Base-by-base conservation (phyloP, 169 alveolate species). In the Amoebophrya sp. region DNA sequence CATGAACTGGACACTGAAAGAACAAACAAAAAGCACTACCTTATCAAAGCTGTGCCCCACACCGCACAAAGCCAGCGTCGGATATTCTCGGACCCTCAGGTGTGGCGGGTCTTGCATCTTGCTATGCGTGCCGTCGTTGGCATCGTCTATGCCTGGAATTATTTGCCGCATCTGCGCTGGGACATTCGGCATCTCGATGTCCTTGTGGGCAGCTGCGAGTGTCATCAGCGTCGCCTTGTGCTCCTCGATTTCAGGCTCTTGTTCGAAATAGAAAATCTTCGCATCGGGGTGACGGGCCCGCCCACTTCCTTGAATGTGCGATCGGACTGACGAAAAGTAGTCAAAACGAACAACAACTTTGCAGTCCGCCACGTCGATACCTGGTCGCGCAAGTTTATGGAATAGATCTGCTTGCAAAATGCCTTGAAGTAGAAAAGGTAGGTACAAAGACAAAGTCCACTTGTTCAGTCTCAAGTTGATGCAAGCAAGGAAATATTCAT, bases 221-320 rank as follows among this genome's bases (percentile, higher is more conserved):
- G 65, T 47, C 65, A 47, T 47, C 65, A 47, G 65, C 29, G 29
- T 47, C 65, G 65, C 65, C 0, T 53, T n/a, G 2, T 41, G 47
- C 39, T 92, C 93, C 53, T 92, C 93, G 40, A 0, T 6, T 26
- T 26, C 0, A 0, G 91, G 92, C 0, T 92, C 92, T 39, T 92
- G 83, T 6, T 92, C 93, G 78, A 92, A 92, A 33, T 92, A 92
- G 38, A 41, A 92, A 14, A 92, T 76, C 89, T 89, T 54, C 10
- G 93, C 93, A 0, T 92, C 78, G 0, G 89, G 78, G 39, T 92
- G 93, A 65, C 93, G 77, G 23, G 93, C 93, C n/a, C 93, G 93
- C 34, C 93, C 93, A 0, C 92, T 40, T 0, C 93, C 93, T 40
- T 92, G 93, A 10, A 92, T 91, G 47, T 92, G 93, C 76, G 91